These are phyloP conservation scores for Trichoderma sp. DNA, from an alignment of 2,329 filamentous ascomycete genomes.

Conservation along the genomic window DNA sequence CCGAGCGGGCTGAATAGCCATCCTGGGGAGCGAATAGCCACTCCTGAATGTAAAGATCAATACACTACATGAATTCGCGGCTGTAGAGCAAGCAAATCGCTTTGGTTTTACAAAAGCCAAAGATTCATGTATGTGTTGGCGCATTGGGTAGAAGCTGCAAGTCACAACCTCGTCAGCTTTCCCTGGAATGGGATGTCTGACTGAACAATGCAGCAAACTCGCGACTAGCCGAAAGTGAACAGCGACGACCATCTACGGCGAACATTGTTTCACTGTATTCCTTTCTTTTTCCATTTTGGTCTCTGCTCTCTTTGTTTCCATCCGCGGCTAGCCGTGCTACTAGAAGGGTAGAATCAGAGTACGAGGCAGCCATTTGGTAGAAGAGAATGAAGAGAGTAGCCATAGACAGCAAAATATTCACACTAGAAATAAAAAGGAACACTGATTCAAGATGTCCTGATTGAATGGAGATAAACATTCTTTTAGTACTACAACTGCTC, in stretches of 20 bases:
- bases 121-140: neutral
- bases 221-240: neutral
- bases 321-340: neutral
- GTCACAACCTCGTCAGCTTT: neutral
- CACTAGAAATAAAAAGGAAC: neutral
- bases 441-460: neutral
- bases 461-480: rapidly evolving
- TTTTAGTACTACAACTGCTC: neutral
- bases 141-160: neutral
- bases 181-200: too few species aligned
- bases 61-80: rapidly evolving
- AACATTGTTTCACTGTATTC: neutral
- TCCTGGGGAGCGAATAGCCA: neutral
- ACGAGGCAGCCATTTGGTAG: neutral
- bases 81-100: neutral
- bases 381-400: neutral
- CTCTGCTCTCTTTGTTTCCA: neutral
- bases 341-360: rapidly evolving
- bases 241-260: neutral
- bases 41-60: neutral
- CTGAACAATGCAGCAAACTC: neutral
- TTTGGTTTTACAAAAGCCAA: neutral
- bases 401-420: neutral
- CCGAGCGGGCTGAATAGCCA: neutral
- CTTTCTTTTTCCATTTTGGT: neutral